A percentile compares a stretch with the other conserved stretches of the same genome.
phyloP scores from a whole-genome alignment of 2,329 filamentous ascomycete species.

The Xylaria multiplex region DNA sequence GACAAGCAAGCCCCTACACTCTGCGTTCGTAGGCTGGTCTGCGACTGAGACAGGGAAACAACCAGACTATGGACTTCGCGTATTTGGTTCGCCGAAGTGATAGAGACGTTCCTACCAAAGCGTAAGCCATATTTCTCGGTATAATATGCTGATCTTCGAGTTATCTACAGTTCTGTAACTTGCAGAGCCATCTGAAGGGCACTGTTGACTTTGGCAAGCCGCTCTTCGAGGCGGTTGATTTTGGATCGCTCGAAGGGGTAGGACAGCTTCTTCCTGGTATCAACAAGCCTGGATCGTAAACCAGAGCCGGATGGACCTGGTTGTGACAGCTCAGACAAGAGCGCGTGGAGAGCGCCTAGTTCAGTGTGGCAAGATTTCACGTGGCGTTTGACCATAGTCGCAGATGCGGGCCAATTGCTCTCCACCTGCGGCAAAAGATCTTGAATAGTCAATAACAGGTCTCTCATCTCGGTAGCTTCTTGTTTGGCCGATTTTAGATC shows the following conservation, averaged over 20 bases:
- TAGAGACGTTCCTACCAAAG: slow-evolving; percentile 10
- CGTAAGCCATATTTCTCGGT: not conserved
- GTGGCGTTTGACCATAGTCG: slow-evolving; percentile 4
- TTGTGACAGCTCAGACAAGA: slow-evolving; percentile 19
- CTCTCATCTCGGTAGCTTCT: slow-evolving; percentile 16
- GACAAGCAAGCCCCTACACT: not conserved
- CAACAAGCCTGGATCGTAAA: slow-evolving; percentile 6
- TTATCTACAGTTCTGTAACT: slow-evolving; percentile 20
- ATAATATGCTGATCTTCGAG: not conserved
- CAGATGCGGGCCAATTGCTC: slow-evolving; percentile 11
- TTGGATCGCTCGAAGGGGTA: slow-evolving; percentile 30
- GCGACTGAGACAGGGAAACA: not conserved
- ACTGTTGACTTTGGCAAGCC: slow-evolving; percentile 19
- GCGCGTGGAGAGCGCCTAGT: slow-evolving; percentile 7
- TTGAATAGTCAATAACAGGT: slow-evolving; percentile 17
- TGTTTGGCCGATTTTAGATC: slow-evolving; percentile 17
- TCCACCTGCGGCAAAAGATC: slow-evolving; percentile 6
- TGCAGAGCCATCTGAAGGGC: slow-evolving; percentile 31
- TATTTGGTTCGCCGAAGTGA: not conserved
- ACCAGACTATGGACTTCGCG: slow-evolving; percentile 2
- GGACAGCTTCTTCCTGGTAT: slow-evolving; percentile 20
- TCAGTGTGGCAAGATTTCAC: slow-evolving; percentile 20
- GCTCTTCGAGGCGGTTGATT: slow-evolving; percentile 14
- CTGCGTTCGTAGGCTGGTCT: not conserved
- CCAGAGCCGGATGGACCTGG: not conserved